phyloP scores from a whole-genome alignment of 441 rosid genomes.

The Adansonia gregorii region DNA sequence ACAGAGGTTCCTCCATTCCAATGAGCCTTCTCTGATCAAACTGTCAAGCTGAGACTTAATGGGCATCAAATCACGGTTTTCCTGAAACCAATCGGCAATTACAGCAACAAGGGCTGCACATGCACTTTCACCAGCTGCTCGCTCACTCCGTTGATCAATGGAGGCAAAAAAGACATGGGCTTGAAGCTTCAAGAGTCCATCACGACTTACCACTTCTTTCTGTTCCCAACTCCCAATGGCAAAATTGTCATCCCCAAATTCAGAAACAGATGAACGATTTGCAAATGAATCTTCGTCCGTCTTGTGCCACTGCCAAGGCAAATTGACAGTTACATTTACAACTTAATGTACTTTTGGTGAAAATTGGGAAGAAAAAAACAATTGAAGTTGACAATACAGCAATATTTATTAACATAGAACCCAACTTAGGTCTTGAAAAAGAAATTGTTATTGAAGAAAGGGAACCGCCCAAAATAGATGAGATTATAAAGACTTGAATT shows the following conservation, averaged over 20 bases:
- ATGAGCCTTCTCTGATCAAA: slow-evolving; percentile 80
- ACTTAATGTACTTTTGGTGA: background rate
- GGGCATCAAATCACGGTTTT: slow-evolving; percentile 57
- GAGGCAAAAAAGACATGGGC: slow-evolving; percentile 78
- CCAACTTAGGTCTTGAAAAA: background rate
- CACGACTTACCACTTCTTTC: slow-evolving; percentile 70
- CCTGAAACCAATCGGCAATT: slow-evolving; percentile 77
- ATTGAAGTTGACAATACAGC: background rate
- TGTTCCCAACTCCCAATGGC: slow-evolving; percentile 78
- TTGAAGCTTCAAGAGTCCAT: slow-evolving; percentile 70
- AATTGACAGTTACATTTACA: background rate
- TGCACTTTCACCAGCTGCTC: slow-evolving; percentile 87
- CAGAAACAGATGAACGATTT: slow-evolving; percentile 56
- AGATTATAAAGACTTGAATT: background rate
- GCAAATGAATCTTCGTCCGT: slow-evolving; percentile 54
- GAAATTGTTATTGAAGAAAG: background rate
- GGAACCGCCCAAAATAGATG: background rate
- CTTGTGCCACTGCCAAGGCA: slow-evolving; percentile 50
- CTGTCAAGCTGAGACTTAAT: slow-evolving; percentile 74
- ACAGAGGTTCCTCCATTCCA: slow-evolving; percentile 81
- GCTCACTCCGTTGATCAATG: slow-evolving; percentile 78
- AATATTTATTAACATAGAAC: background rate
- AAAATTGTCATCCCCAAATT: slow-evolving; percentile 75
- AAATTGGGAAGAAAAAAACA: background rate
- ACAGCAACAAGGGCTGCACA: slow-evolving; percentile 87